Percentiles rank a stretch among this genome's conserved stretches.
Conservation (phyloP, 108 stramenopile species). For the Cyclotella cryptica region DNA sequence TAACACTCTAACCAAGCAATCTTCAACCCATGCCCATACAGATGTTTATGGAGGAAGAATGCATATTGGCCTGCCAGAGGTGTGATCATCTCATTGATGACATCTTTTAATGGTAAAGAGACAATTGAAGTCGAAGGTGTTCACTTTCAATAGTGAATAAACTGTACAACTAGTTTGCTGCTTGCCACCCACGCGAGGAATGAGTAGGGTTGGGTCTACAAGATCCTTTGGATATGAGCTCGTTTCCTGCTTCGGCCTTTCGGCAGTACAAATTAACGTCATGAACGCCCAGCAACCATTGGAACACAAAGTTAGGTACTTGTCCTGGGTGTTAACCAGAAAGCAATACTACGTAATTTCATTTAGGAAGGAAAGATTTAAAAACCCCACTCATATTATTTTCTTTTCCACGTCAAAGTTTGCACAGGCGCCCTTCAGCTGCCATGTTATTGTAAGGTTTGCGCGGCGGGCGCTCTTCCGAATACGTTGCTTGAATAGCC, state of each 20-base stretch:
- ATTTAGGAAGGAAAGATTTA: background rate
- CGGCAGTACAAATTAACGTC: no score
- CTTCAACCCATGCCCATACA: background rate
- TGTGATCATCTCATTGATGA: background rate
- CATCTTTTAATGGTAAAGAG: background rate
- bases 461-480: background rate
- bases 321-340: no score
- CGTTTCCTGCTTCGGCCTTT: no score
- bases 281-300: no score
- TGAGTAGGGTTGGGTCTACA: no score
- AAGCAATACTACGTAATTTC: no score
- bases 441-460: conserved; percentile 12
- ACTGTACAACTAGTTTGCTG: background rate
- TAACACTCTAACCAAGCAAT: background rate
- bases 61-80: background rate
- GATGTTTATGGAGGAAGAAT: background rate
- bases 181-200: no score
- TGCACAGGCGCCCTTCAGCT: background rate
- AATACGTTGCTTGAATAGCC: background rate
- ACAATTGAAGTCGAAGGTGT: background rate
- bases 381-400: background rate
- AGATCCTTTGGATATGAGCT: no score
- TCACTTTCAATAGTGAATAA: conserved; percentile 12
- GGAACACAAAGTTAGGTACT: no score
- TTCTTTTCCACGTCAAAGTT: no score